Evolutionary conservation across 2,329 filamentous ascomycete species (phyloP).

Genomic region (Capronia americana): DNA sequence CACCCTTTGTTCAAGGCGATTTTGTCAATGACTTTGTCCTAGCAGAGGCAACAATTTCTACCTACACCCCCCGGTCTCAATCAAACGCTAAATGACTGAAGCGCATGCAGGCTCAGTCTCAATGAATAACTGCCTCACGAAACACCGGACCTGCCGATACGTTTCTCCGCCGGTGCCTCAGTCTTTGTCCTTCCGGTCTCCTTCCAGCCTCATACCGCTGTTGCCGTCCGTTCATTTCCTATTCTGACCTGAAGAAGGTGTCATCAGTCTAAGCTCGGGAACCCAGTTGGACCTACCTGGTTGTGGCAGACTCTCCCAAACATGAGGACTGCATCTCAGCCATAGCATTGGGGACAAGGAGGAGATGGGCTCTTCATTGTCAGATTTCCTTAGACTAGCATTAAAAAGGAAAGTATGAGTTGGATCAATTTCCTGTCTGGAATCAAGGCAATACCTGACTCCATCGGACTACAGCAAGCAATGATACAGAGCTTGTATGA

Average conservation of each 20-base stretch:
- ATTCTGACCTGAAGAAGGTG: neutral
- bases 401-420: neutral
- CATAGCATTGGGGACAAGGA: neutral
- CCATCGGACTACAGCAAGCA: neutral
- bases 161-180: neutral
- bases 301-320: neutral
- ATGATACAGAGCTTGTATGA: neutral
- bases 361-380: neutral
- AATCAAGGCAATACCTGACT: neutral
- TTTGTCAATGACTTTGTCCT: neutral
- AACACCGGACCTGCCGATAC: neutral
- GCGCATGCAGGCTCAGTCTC: neutral
- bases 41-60: neutral
- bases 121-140: neutral
- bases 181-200: neutral
- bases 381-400: neutral
- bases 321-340: neutral
- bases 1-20: neutral
- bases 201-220: neutral
- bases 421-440: neutral
- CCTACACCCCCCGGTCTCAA: neutral
- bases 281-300: neutral
- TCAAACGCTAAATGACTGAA: neutral
- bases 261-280: neutral
- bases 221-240: neutral